phyloP scores from a whole-genome alignment of 495 filamentous ascomycete genomes.

The Rhypophila decipiens region DNA sequence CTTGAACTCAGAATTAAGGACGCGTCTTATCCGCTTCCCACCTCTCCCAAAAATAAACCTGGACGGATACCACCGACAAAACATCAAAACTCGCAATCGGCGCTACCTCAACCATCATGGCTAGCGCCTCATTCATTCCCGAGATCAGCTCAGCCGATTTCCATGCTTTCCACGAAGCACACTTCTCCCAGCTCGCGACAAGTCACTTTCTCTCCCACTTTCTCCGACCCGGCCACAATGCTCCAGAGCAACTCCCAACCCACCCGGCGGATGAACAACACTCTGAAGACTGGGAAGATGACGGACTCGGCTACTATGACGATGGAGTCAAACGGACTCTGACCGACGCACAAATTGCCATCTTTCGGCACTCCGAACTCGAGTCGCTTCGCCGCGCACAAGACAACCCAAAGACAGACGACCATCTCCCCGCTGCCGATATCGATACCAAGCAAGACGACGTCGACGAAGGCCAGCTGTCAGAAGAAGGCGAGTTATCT shows the following conservation, averaged over 20 bases:
- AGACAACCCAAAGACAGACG: constrained; percentile 16
- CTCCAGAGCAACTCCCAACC: background rate
- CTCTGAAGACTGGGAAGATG: constrained; percentile 49
- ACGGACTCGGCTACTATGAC: constrained; percentile 78
- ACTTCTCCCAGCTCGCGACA: constrained; percentile 46
- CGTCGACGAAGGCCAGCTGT: constrained; percentile 1
- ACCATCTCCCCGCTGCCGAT: background rate
- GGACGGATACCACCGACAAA: too few species aligned
- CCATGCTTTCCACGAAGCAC: constrained; percentile 57
- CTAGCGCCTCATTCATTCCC: constrained; percentile 19
- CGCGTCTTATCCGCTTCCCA: too few species aligned
- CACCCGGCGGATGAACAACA: constrained; percentile 28
- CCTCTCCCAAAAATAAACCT: too few species aligned
- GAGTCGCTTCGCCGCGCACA: constrained; percentile 56
- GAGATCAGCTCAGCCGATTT: constrained; percentile 66
- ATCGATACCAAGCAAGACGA: constrained; percentile 7
- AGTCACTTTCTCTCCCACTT: constrained; percentile 45
- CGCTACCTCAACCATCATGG: too few species aligned
- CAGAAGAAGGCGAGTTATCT: constrained; percentile 22
- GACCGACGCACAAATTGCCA: constrained; percentile 84
- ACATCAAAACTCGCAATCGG: too few species aligned
- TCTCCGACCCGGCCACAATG: constrained; percentile 24
- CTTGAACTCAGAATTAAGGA: too few species aligned
- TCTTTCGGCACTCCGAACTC: constrained; percentile 87
- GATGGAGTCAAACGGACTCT: constrained; percentile 88